Percentiles rank a stretch among this genome's conserved stretches.
Evolutionary conservation across 2,329 filamentous ascomycete species (phyloP).

Genomic region (Colletotrichum cereale): DNA sequence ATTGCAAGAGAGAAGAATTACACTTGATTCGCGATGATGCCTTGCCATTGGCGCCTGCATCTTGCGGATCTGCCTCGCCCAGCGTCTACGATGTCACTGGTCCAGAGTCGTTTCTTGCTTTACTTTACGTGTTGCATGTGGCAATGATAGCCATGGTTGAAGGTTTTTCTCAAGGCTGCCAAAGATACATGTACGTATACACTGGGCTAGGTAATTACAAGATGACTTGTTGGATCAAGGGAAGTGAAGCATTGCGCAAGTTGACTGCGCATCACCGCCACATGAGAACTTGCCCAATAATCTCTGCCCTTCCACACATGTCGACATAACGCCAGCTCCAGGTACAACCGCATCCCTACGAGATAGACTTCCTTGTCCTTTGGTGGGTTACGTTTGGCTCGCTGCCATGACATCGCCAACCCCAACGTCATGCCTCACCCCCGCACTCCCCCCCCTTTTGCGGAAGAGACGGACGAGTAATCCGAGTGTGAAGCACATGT

Average conservation of each 20-base stretch:
- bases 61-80: not conserved
- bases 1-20: constrained; percentile 10
- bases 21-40: not conserved
- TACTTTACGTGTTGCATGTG: not conserved
- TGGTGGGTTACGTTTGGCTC: not conserved
- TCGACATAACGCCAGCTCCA: not conserved
- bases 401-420: constrained; percentile 17
- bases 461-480: not conserved
- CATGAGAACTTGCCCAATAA: not conserved
- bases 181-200: not conserved
- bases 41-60: not conserved
- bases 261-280: constrained; percentile 5
- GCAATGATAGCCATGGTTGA: not conserved
- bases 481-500: constrained; percentile 27
- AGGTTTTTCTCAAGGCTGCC: not conserved
- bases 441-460: not conserved
- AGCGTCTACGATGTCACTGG: not conserved
- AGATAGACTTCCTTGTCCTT: not conserved
- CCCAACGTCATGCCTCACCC: constrained; percentile 6
- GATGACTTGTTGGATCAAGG: not conserved
- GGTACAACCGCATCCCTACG: not conserved
- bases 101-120: not conserved
- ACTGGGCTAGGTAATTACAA: not conserved
- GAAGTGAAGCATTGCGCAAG: not conserved
- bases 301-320: not conserved